Conservation (phyloP, 116 monocot genomes). For the Cymodocea nodosa region DNA sequence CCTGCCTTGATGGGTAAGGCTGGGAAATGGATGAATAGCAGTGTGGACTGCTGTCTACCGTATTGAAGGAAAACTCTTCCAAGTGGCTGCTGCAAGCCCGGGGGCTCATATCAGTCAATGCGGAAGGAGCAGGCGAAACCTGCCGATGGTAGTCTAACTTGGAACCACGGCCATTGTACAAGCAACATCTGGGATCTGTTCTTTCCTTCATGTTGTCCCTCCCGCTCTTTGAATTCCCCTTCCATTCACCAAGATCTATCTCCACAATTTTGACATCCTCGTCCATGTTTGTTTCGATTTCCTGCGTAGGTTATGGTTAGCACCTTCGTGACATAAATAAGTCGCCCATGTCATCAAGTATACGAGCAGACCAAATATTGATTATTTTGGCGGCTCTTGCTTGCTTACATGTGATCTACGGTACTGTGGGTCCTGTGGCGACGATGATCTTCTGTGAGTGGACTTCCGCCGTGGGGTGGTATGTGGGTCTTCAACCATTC, state of each 20-base stretch:
- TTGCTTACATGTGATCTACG: conserved; percentile 40
- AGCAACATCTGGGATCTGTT: conserved; percentile 28
- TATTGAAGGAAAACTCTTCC: conserved; percentile 57
- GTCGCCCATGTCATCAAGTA: no score
- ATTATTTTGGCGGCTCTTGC: neutral
- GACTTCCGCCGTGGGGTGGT: conserved; percentile 15
- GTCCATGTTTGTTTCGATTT: conserved; percentile 33
- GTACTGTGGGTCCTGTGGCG: conserved; percentile 22
- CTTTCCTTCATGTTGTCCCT: conserved; percentile 38
- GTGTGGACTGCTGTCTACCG: conserved; percentile 57
- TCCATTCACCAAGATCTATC: conserved; percentile 53
- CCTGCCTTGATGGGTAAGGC: conserved; percentile 14
- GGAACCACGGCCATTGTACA: conserved; percentile 15
- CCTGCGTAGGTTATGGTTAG: conserved; percentile 19
- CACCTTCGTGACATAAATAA: neutral
- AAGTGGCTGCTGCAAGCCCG: conserved; percentile 44
- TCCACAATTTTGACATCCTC: conserved; percentile 64
- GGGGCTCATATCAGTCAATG: conserved; percentile 47
- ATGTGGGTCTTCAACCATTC: conserved; percentile 27
- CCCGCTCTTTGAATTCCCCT: conserved; percentile 32
- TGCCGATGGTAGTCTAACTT: conserved; percentile 22
- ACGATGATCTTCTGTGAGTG: conserved; percentile 26
- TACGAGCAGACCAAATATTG: no score
- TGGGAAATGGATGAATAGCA: conserved; percentile 30
- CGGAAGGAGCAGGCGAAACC: conserved; percentile 46